A percentile compares a stretch with the other conserved stretches of the same genome.
These are phyloP conservation scores for Mortierella sp. DNA, from an alignment of 371 early-diverging fungal species.

Conservation along the genomic window DNA sequence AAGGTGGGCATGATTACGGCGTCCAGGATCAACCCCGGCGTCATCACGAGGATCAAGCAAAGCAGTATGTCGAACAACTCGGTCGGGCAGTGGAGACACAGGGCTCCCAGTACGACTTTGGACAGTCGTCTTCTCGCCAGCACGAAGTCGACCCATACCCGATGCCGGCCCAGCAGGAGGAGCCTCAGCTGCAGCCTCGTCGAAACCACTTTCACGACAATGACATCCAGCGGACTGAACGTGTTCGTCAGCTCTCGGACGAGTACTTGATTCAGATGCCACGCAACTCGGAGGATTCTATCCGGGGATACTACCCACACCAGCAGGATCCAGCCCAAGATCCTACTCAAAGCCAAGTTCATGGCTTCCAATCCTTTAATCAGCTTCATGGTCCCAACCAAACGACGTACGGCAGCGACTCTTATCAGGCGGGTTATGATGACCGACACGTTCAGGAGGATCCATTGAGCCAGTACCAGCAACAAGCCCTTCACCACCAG, in stretches of 20 bases:
- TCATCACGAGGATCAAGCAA: constrained; percentile 27
- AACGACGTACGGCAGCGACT: constrained; percentile 2
- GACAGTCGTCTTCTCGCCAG: constrained; percentile 9
- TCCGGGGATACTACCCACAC: constrained; percentile 22
- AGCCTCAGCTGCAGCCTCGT: constrained; percentile 41
- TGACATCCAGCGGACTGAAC: constrained; percentile 27
- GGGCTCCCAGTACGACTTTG: constrained; percentile 17
- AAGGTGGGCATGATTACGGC: constrained; percentile 10
- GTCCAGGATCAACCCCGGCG: constrained; percentile 16
- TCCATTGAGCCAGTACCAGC: constrained; percentile 16
- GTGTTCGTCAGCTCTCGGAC: constrained; percentile 48
- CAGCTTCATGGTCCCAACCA: not conserved
- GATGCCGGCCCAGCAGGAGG: constrained; percentile 36
- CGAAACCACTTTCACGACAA: constrained; percentile 42
- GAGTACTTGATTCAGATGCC: constrained; percentile 52
- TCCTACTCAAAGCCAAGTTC: constrained; percentile 11
- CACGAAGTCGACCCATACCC: constrained; percentile 25
- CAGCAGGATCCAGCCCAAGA: constrained; percentile 18
- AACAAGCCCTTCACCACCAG: constrained; percentile 7
- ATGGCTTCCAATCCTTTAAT: constrained; percentile 15
- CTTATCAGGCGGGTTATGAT: constrained; percentile 16
- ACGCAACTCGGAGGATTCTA: constrained; percentile 46
- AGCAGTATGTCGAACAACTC: constrained; percentile 24
- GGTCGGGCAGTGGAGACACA: not conserved
- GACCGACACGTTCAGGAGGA: constrained; percentile 14